Base-by-base conservation (phyloP, 345 rosid genomes). In the Trapa incisa region DNA sequence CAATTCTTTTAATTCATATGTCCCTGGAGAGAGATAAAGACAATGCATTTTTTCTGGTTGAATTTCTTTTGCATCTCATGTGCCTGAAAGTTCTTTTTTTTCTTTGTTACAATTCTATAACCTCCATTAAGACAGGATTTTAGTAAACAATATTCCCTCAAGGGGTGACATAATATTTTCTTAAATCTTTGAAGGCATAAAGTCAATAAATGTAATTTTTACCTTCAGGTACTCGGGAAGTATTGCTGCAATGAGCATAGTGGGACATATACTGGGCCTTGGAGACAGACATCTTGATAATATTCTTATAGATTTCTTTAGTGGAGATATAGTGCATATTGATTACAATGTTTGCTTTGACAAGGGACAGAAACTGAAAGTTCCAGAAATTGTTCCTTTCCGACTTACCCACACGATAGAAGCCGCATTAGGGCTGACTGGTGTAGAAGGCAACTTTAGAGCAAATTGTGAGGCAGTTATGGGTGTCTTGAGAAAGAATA, bases 281-380 rank as follows among this genome's bases (percentile, higher is more conserved):
- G 96, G 98, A 16, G 98, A 92, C 74, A 86, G 98, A 76, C 98
- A 89, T 82, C 83, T 89, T 78, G 98, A 92, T 77, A 92, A 92
- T 76, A 87, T 92, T 79, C 94, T 92, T 62, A 78, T 92, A 74
- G 96, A 92, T 81, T 89, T 89, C 78, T 82, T 83, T 70, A 89
- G 84, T 75, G 98, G 96, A 81, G 98, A 92, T 79, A 83, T 92
- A 35, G 87, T 92, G 56, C 98, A 92, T 79, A 92, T 92, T 61
- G 98, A 92, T 79, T 89, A 92, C 80, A 92, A 92, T 78, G 83
- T 92, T 70, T 92, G 96, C 82, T 92, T 92, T 80, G 98, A 92
- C 82, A 92, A 87, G 79, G 98, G 98, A 65, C 83, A 82, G 79
- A 80, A 94, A 68, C 85, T 92, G 61, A 87, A 92, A 79, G 84